Conservation (phyloP, 2,329 filamentous ascomycete species). For the Truncatella angustata region DNA sequence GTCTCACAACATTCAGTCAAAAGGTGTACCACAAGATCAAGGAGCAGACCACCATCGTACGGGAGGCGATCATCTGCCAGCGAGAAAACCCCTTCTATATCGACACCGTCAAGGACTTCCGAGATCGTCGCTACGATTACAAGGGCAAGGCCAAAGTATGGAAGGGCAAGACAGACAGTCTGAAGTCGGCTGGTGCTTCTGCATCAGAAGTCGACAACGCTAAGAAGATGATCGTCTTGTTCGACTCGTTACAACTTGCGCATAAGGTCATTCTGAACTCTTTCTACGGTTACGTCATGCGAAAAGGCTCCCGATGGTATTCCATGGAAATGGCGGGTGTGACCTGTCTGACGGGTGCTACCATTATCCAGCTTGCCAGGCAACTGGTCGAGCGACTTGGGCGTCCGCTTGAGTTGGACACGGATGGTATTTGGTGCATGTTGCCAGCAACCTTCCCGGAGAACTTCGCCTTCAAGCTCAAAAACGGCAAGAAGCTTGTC, state of each 20-base stretch:
- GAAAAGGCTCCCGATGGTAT: conserved; percentile 98
- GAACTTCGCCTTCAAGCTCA: conserved; percentile 91
- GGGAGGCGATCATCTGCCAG: conserved; percentile 97
- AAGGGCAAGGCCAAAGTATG: conserved; percentile 97
- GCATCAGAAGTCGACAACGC: conserved; percentile 80
- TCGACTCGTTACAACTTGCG: conserved; percentile 91
- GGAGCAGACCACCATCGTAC: conserved; percentile 85
- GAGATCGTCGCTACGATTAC: conserved; percentile 96
- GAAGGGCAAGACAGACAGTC: conserved; percentile 90
- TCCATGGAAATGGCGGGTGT: conserved; percentile 99
- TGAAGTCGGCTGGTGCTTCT: conserved; percentile 80
- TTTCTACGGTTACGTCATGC: conserved; percentile 99
- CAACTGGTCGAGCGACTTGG: conserved; percentile 92
- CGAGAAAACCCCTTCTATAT: conserved; percentile 98
- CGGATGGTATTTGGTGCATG: conserved; percentile 99
- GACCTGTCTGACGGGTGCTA: conserved; percentile 92
- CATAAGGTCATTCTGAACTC: conserved; percentile 99
- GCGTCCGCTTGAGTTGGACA: conserved; percentile 89
- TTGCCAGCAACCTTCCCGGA: conserved; percentile 93
- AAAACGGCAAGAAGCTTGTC: conserved; percentile 92
- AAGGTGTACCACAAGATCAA: conserved; percentile 99
- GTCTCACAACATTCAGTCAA: conserved; percentile 88
- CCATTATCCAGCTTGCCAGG: conserved; percentile 94
- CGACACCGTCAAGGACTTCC: conserved; percentile 91
- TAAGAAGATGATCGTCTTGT: conserved; percentile 98